Evolutionary conservation across 2,329 filamentous ascomycete genomes (phyloP).

Genomic region (Zasmidium citrigriseum): DNA sequence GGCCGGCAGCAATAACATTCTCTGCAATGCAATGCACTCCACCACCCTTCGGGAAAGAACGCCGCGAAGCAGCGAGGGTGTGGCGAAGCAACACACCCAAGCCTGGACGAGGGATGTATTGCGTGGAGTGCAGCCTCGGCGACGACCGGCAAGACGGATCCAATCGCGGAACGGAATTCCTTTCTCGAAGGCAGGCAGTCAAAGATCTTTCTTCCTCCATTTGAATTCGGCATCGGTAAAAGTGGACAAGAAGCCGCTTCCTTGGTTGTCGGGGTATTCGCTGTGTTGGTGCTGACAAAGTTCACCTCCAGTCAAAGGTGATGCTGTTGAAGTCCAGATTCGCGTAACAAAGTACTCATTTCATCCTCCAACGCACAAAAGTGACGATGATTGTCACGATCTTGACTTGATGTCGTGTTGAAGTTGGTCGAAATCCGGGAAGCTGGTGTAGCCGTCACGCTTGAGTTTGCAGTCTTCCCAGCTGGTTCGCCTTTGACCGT

Average conservation of each 20-base stretch:
- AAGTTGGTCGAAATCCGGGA: conserved; percentile 35
- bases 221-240: not conserved
- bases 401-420: conserved; percentile 5
- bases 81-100: no score
- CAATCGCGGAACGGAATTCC: not conserved
- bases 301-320: no score
- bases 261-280: no score
- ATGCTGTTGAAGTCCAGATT: no score
- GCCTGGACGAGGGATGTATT: not conserved
- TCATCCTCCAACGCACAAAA: not conserved
- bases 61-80: no score
- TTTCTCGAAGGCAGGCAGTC: not conserved
- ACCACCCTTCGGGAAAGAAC: not conserved
- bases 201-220: not conserved
- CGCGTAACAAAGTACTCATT: not conserved
- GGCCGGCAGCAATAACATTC: not conserved
- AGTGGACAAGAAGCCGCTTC: no score
- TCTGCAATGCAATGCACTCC: not conserved
- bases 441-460: conserved; percentile 35
- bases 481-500: conserved; percentile 24
- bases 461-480: conserved; percentile 35
- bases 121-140: not conserved
- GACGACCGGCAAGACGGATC: not conserved
- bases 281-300: no score
- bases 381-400: not conserved